Base-by-base conservation (phyloP, 176 grass and related monocot genomes). In the Dendrocalamus sinicus region DNA sequence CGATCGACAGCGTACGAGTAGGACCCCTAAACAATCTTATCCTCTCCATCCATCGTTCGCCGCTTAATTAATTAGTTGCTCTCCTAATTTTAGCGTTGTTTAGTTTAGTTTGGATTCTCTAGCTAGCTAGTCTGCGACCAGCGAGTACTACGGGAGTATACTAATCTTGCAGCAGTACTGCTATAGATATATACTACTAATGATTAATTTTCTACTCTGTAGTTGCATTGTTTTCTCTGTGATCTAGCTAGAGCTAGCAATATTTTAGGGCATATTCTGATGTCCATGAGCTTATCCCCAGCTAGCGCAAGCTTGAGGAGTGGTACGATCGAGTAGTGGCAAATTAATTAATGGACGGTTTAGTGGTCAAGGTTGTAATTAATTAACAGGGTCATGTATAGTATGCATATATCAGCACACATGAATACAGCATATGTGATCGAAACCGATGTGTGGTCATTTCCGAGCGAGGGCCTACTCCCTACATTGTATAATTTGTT, bases 21-120 rank as follows among this genome's bases (percentile, higher is more conserved):
- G 16, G n/a, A 14, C 41, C 23, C 57, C 26, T 63, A 83, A 83
- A 83, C 55, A 83, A 83, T 11, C 44, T 74, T 83, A 74, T 23
- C 57, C 57, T 59, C 20, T 59, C 3, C 57, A 23, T 59, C 55
- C 57, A 11, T 10, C 2, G 13, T 19, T 5, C 2, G 13, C 54
- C 51, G 51, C 51, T 35, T 35, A 35, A 35, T 35, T 35, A 35
- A 35, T 51, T 7, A 47, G 10, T 46, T 46, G 2, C 35, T 4
- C 35, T 37, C 35, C 35, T 37, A 37, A 4, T 37, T 37, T 48
- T 12, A 12, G 47, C 8, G 10, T 50, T 50, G 48, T 51, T 51
- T 51, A 14, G 22, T 60, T 9, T 60, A 22, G 57, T 59, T 60
- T 23, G 9, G 22, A 60, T 60, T 23, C 57, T 23, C 57, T 60